Conservation (phyloP, 768 basidiomycete species). For the Rhodotorula taiwanensis region DNA sequence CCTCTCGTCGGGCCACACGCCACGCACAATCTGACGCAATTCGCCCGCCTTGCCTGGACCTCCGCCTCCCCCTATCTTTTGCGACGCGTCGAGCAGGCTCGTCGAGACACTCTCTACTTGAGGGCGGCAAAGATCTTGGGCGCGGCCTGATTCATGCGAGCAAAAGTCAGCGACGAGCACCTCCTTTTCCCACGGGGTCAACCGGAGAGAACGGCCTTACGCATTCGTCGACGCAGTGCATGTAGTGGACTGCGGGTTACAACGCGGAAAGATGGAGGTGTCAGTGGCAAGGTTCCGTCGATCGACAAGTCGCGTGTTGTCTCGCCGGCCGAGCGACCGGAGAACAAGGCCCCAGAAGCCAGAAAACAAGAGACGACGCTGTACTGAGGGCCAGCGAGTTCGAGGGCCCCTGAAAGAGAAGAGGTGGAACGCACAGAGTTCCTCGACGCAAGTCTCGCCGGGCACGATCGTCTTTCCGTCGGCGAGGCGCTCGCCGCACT, state of each 20-base stretch:
- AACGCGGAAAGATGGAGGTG: too few species aligned
- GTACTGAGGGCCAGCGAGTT: not conserved
- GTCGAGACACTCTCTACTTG: slow-evolving; percentile 17
- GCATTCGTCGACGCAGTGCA: slow-evolving; percentile 42
- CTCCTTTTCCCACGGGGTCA: too few species aligned
- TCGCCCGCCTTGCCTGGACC: too few species aligned
- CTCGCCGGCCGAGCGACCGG: too few species aligned
- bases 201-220: slow-evolving; percentile 18
- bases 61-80: too few species aligned
- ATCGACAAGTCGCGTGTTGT: too few species aligned
- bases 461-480: slow-evolving; percentile 37
- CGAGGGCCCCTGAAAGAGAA: too few species aligned
- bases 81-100: not conserved
- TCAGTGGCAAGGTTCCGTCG: too few species aligned
- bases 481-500: slow-evolving; percentile 38
- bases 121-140: slow-evolving; percentile 40
- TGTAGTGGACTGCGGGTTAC: slow-evolving; percentile 39
- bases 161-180: not conserved
- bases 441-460: slow-evolving; percentile 41
- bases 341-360: too few species aligned
- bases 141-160: slow-evolving; percentile 26
- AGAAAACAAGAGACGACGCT: too few species aligned
- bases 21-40: too few species aligned
- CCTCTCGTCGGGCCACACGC: too few species aligned
- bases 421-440: slow-evolving; percentile 37